A percentile compares a stretch with the other conserved stretches of the same genome.
Evolutionary conservation across 306 rosid genomes (phyloP).

Genomic region (Cicer cuneatum): DNA sequence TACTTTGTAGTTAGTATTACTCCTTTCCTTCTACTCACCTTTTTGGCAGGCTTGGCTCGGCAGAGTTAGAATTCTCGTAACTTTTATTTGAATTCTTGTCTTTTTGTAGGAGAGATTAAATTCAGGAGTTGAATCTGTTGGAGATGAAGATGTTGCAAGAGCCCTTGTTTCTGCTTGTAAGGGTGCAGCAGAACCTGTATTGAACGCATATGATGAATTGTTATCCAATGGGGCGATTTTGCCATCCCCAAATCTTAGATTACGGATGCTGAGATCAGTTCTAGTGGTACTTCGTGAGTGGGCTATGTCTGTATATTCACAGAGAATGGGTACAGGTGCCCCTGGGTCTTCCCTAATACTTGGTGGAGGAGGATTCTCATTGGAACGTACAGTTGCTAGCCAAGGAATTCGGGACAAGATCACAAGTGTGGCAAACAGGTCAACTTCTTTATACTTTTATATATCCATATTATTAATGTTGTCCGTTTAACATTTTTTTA

Average conservation of each 20-base stretch:
- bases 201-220: constrained; percentile 87
- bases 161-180: constrained; percentile 92
- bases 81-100: constrained; percentile 21
- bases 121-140: constrained; percentile 78
- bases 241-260: constrained; percentile 84
- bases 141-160: constrained; percentile 95
- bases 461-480: constrained; percentile 31
- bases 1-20: constrained; percentile 1
- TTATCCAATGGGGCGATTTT: constrained; percentile 83
- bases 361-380: constrained; percentile 83
- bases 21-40: background rate
- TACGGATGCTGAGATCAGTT: constrained; percentile 91
- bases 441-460: constrained; percentile 37
- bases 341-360: constrained; percentile 69
- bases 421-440: constrained; percentile 94
- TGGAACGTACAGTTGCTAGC: constrained; percentile 66
- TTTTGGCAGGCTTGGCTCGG: constrained; percentile 17
- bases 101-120: constrained; percentile 78
- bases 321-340: constrained; percentile 69
- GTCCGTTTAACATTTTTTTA: background rate
- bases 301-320: constrained; percentile 86
- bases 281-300: constrained; percentile 90
- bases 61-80: constrained; percentile 1
- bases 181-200: constrained; percentile 92
- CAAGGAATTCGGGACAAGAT: constrained; percentile 96